Evolutionary conservation across 2,329 filamentous ascomycete species (phyloP), one percentile per base, ranked within the genome.

Genomic region (Neofusicoccum cordaticola): DNA sequence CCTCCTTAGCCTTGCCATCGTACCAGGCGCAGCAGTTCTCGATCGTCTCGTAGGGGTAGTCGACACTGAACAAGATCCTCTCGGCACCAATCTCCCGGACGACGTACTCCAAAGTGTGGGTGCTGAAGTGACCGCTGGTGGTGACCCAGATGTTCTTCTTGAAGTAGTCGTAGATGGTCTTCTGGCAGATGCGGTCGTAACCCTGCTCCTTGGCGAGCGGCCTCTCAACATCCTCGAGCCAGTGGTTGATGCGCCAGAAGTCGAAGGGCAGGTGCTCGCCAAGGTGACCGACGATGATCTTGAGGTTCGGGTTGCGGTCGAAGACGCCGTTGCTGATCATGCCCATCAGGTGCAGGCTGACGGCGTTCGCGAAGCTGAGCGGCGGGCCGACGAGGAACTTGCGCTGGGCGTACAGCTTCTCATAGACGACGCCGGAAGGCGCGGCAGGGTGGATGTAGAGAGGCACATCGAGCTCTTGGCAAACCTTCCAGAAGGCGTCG

Each of bases 381-480:
- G 71, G 71, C 34, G 71, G 71, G 0, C 86, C 87, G 50, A 88
- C 76, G 34, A 88, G 81, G 80, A 82, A 88, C 70, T 83, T 83
- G 22, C 86, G 80, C 68, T 86, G 79, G 1, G 82, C 82, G 80
- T 83, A 88, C 6, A 87, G 80, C 70, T 85, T 85, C 4, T 88
- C 84, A 68, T 84, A 78, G 63, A 86, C 80, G 17, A 78, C 80
- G 6, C 85, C 85, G 5, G 70, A 69, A 1, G 87, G 85, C 67
- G 83, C 82, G 53, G 83, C 79, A 0, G 86, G 87, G 72, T 90
- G 87, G 0, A 90, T 78, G 69, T 89, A 90, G 56, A 90, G 80
- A 0, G 87, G 86, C 0, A 88, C 86, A 64, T 88, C 84, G 0
- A 90, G 82, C 48, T 88, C 84, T 1, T 79, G 80, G 8, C 83